A percentile compares a stretch with the other conserved stretches of the same genome.
These are phyloP conservation scores for Fusarium compactum DNA, from an alignment of 2,329 filamentous ascomycete genomes.

Conservation along the genomic window DNA sequence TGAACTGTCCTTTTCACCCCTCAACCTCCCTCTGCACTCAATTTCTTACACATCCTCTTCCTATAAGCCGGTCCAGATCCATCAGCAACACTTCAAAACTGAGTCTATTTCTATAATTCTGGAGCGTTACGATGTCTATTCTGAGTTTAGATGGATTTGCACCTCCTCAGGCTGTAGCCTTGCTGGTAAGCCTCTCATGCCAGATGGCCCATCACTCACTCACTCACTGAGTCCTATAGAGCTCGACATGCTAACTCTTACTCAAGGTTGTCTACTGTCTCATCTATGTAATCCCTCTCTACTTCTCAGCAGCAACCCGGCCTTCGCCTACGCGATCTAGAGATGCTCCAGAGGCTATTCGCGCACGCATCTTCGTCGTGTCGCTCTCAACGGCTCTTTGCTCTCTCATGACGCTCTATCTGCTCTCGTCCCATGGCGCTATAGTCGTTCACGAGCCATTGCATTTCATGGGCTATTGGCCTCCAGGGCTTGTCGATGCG, in stretches of 20 bases:
- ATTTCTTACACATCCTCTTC: not conserved
- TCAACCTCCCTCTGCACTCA: conserved; percentile 3
- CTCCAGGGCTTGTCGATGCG: conserved; percentile 74
- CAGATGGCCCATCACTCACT: not conserved
- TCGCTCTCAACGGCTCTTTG: conserved; percentile 78
- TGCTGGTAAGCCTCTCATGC: conserved; percentile 41
- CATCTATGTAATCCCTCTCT: conserved; percentile 91
- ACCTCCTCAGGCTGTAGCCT: conserved; percentile 40
- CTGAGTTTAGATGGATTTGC: conserved; percentile 34
- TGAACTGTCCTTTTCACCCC: conserved; percentile 9
- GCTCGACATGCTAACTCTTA: conserved; percentile 14
- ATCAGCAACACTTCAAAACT: not conserved
- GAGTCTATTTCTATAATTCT: not conserved
- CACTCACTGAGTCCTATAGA: not conserved
- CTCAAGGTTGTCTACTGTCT: conserved; percentile 79
- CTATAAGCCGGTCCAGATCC: not conserved
- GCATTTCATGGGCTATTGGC: conserved; percentile 84
- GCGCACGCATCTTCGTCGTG: conserved; percentile 84
- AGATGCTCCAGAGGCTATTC: conserved; percentile 91
- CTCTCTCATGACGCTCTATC: conserved; percentile 71
- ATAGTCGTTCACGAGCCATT: conserved; percentile 64
- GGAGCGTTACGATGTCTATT: conserved; percentile 11
- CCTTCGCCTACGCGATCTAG: conserved; percentile 83
- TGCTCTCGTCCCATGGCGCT: conserved; percentile 68
- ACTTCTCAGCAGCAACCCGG: conserved; percentile 82